phyloP scores from a whole-genome alignment of 2,329 filamentous ascomycete species.

The Pseudocercospora macadamiae region DNA sequence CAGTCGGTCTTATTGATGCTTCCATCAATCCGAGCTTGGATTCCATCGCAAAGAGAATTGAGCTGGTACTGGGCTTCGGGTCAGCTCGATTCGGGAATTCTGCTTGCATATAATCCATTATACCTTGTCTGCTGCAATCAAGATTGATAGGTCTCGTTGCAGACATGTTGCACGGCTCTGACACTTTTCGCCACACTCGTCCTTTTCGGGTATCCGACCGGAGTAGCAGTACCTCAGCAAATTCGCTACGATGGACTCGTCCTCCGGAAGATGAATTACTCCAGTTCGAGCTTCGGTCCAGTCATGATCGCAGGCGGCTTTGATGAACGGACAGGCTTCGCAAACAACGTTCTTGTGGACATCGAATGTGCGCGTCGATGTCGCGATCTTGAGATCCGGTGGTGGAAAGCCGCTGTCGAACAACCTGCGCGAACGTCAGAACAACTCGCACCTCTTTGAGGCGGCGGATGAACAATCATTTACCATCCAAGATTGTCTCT shows the following conservation, averaged over 20 bases:
- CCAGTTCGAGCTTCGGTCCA: background rate
- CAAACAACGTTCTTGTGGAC: slow-evolving; percentile 20
- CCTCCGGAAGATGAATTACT: slow-evolving; percentile 5
- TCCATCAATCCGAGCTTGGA: background rate
- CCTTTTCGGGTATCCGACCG: background rate
- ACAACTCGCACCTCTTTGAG: no score
- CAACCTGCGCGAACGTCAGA: no score
- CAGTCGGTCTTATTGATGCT: background rate
- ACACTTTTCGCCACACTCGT: background rate
- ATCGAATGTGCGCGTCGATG: background rate
- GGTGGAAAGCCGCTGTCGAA: background rate
- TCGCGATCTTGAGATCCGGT: background rate
- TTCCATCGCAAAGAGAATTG: background rate
- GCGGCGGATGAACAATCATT: no score
- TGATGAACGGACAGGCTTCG: slow-evolving; percentile 7
- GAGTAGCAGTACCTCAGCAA: slow-evolving; percentile 10
- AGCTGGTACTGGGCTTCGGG: background rate
- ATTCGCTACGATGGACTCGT: background rate
- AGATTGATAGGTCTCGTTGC: background rate
- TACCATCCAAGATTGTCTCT: no score
- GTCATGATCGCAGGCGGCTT: slow-evolving; percentile 8
- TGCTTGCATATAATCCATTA: background rate
- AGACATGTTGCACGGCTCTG: background rate
- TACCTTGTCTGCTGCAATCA: background rate
- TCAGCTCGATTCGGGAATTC: background rate